Evolutionary conservation across 179 eudicot genomes (phyloP), one percentile per base, ranked within the genome.

Genomic region (Pouteria campechiana): DNA sequence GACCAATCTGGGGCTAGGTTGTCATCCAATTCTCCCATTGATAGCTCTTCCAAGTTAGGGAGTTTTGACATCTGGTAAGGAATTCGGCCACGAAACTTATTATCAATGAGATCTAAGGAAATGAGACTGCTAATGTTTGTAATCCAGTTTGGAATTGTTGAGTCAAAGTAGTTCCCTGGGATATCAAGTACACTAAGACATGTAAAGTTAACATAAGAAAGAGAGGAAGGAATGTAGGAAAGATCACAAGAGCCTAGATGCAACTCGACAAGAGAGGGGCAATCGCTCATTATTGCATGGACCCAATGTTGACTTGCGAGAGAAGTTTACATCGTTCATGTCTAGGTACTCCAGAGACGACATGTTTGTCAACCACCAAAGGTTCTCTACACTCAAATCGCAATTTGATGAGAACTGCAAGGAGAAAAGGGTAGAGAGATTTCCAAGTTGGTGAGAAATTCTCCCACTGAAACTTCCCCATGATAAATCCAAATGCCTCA

Each of bases 401-500:
- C 10, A 4, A 3, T 39, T 1, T 10, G 4, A 11, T 12, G 1
- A 23, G 11, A 59, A 52, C 43, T 48, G 50, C 11, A 61, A 48
- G 17, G 18, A 36, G 19, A 18, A 16, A 10, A 64, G 17, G 8
- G 30, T 10, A 1, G 58, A 49, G 1, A 63, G 46, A 43, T 63
- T 63, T 12, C 53, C 51, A n/a, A 63, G 36, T n/a, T 42, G 37
- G 8, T 17, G 24, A 6, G 68, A 58, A 10, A 63, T 45, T 4
- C 7, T 4, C 6, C 68, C 58, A 1, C 7, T 14, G 20, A 63
- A 56, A 1, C 5, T 5, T n/a, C 57, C 35, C 5, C 4, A 2
- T 7, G 62, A 50, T 7, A 63, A 58, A 30, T 63, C 44, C 7
- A 63, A 48, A 15, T 55, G 56, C 14, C 44, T 44, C 40, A 63